Percentiles rank a stretch among this genome's conserved stretches.
These are phyloP conservation scores for Hanseniaspora gamundiae DNA, from an alignment of 1,139 yeast species.

Conservation along the genomic window DNA sequence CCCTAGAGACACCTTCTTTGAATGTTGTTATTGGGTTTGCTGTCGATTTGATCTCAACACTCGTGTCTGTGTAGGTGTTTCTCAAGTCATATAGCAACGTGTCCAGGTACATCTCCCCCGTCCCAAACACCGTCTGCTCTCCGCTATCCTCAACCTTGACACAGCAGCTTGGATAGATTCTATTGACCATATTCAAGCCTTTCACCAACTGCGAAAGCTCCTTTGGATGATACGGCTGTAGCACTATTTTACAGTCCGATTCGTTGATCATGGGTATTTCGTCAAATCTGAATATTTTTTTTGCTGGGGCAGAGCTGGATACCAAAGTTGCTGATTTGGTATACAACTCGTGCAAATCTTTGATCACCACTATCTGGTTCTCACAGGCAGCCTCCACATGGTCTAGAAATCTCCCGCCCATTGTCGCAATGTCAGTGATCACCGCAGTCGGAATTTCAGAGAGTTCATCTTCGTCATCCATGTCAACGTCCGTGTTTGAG, in stretches of 20 bases:
- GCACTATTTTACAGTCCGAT: constrained; percentile 68
- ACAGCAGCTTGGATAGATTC: constrained; percentile 52
- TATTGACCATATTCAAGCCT: constrained; percentile 51
- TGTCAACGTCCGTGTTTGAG: constrained; percentile 23
- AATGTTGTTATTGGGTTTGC: constrained; percentile 67
- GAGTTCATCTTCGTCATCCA: constrained; percentile 43
- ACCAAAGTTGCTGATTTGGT: constrained; percentile 50
- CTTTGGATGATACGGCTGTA: constrained; percentile 71
- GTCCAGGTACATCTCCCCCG: constrained; percentile 85
- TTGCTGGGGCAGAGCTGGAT: constrained; percentile 10
- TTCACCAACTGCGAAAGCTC: constrained; percentile 64
- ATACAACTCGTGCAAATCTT: constrained; percentile 44
- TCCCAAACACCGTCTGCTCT: constrained; percentile 67
- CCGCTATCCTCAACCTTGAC: constrained; percentile 81
- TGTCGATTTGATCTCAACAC: constrained; percentile 66
- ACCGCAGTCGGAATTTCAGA: constrained; percentile 26
- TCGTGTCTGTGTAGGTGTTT: constrained; percentile 33
- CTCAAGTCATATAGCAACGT: constrained; percentile 72
- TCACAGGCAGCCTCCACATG: constrained; percentile 42
- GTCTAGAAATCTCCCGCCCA: constrained; percentile 62
- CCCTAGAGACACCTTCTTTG: constrained; percentile 61
- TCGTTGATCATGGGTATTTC: constrained; percentile 35
- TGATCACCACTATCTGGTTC: constrained; percentile 57
- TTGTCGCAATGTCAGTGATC: constrained; percentile 40
- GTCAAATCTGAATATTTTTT: constrained; percentile 26